Evolutionary conservation across 2,329 filamentous ascomycete species (phyloP), one percentile per base, ranked within the genome.

Genomic region (Penicillium sp.): DNA sequence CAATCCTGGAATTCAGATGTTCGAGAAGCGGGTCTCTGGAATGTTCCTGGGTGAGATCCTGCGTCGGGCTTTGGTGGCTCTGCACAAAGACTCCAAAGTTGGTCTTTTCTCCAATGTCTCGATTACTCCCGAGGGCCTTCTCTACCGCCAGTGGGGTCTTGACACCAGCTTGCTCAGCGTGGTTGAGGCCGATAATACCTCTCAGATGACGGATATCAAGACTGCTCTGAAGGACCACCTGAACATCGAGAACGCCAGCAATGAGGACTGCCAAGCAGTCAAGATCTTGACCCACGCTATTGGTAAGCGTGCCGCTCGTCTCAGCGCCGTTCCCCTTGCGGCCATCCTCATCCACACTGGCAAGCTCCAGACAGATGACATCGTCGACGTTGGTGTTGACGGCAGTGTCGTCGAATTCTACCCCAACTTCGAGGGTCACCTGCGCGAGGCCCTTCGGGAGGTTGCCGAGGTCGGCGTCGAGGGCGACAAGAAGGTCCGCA

Each of bases 11-110:
- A 87, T 96, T 60, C 95, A 99, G 73, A 96, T 98, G 90, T 99
- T 98, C 71, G 95, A 99, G 80, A 99, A 99, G 83, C 90, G 93
- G 48, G 89, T 99, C 16, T 96, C 92, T 0, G 95, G 95, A 73
- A 98, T 99, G 93, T 99, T 98, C 79, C 77, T 99, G 49, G 95
- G 95, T 54, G 95, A 99, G 75, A 93, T 98, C 61, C 83, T 97
- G 54, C 89, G 95, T 54, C 83, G 91, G 45, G 87, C 88, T 16
- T 79, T 97, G 22, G 74, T 95, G 50, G 82, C 86, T 56, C 83
- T 97, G 72, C 79, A 93, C 68, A 83, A 89, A 66, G 83, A 90
- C 65, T 81, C 87, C 27, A 74, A 82, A 1, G 78, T 89, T 7
- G 81, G 87, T 3, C 82, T 97, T 35, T 96, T 97, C 69, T 82